These are phyloP conservation scores for Gastrolobium villosum DNA, from an alignment of 306 rosid species.

Conservation along the genomic window DNA sequence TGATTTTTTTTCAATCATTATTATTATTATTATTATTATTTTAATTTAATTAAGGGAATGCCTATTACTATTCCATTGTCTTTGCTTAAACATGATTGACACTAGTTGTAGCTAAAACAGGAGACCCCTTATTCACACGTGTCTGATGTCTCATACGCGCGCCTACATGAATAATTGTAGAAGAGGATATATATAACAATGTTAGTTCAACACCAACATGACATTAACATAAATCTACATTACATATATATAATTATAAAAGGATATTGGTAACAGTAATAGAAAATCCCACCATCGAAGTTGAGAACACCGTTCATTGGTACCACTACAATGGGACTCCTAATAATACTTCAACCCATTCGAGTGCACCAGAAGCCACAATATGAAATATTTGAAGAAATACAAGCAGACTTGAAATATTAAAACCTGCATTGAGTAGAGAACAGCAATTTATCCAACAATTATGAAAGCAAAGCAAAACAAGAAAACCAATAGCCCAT, in stretches of 20 bases:
- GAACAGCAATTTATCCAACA: conserved; percentile 11
- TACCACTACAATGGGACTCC: conserved; percentile 14
- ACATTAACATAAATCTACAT: background rate
- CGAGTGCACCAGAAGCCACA: conserved; percentile 33
- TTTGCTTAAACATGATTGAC: background rate
- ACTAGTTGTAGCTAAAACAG: background rate
- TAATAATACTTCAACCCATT: conserved; percentile 24
- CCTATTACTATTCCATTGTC: background rate
- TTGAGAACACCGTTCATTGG: background rate
- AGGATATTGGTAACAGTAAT: no score
- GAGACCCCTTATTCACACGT: background rate
- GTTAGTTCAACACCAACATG: background rate
- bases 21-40: background rate
- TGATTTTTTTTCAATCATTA: background rate
- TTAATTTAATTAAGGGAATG: no score
- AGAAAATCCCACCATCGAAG: background rate
- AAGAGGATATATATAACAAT: no score
- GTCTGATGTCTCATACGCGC: background rate
- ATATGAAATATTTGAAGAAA: background rate
- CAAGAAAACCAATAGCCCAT: background rate
- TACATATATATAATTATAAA: no score
- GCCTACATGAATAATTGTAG: background rate
- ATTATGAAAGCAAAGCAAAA: conserved; percentile 27
- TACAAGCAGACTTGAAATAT: background rate
- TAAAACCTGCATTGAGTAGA: background rate